Evolutionary conservation across 768 basidiomycete genomes (phyloP), one percentile per base, ranked within the genome.

Genomic region (Pulveroboletus sp.): DNA sequence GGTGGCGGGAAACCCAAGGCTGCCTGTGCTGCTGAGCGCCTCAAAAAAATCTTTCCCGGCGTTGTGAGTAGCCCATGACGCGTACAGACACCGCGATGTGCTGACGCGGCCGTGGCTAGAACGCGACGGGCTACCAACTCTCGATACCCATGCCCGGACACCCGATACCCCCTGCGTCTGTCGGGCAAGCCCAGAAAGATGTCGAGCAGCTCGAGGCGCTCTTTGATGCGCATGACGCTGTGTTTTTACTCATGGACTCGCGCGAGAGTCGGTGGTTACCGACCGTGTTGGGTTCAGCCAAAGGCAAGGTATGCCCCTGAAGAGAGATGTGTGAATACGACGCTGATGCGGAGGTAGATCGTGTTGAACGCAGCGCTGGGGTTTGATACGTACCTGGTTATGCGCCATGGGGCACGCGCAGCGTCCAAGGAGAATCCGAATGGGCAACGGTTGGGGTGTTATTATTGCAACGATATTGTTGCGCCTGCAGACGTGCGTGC

Each of bases 71-170:
- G 13, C 14, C 11, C 1, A 20, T 17, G 8, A 20, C 6, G 53
- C 40, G n/a, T n/a, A 2, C 9, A 20, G n/a, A n/a, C n/a, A n/a
- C n/a, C n/a, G n/a, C n/a, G n/a, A n/a, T n/a, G n/a, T n/a, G n/a
- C 36, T 39, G 23, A 44, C 20, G 2, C 7, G 21, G 17, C 21
- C 8, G 14, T 2, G 11, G n/a, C 14, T 5, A 97, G 94, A 87
- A 94, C 53, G 85, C 94, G 0, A 78, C 76, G 0, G 94, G 93
- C 1, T 72, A 89, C 55, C 76, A 77, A 10, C 72, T 98, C 3
- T 80, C 85, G 9, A 87, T 98, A 55, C 95, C 95, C 8, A 98
- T 99, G 94, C 97, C 97, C 0, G 97, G 97, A 0, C 97, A 99
- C 62, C 95, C 94, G 0, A 77, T 97, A 47, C 81, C 91, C 4